phyloP scores from a whole-genome alignment of 164 flowering plant genomes.

The Magnolia officinalis region DNA sequence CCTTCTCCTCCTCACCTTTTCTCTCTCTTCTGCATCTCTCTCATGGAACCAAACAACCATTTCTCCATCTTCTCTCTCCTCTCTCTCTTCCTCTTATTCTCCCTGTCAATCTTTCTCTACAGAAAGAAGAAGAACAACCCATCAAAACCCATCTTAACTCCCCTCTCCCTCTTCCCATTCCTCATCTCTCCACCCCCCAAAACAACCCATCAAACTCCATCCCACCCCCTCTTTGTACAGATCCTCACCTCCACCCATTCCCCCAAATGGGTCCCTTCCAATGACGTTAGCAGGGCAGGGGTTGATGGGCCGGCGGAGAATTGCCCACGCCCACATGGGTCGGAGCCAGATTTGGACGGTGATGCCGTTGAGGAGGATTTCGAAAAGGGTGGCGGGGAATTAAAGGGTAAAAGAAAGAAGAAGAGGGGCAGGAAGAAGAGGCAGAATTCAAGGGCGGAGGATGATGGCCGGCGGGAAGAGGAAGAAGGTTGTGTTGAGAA shows the following conservation, averaged over 20 bases:
- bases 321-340: slow-evolving; percentile 20
- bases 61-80: slow-evolving; percentile 21
- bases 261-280: slow-evolving; percentile 31
- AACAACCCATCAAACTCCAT: slow-evolving; percentile 14
- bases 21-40: neutral
- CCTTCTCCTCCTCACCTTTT: neutral
- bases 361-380: slow-evolving; percentile 12
- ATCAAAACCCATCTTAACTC: slow-evolving; percentile 14
- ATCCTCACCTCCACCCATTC: slow-evolving; percentile 39
- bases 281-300: slow-evolving; percentile 1
- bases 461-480: slow-evolving; percentile 16
- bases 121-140: slow-evolving; percentile 11
- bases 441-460: slow-evolving; percentile 24
- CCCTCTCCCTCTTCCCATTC: slow-evolving; percentile 8
- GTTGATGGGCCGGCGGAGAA: slow-evolving; percentile 7
- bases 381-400: slow-evolving; percentile 14
- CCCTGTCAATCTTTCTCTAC: slow-evolving; percentile 24
- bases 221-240: slow-evolving; percentile 43
- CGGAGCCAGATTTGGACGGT: slow-evolving; percentile 26
- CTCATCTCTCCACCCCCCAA: slow-evolving; percentile 8
- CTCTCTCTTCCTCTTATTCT: slow-evolving; percentile 18
- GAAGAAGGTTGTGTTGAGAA: slow-evolving; percentile 15
- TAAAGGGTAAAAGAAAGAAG: slow-evolving; percentile 40
- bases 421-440: slow-evolving; percentile 41
- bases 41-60: neutral